These are phyloP conservation scores for Umbellularia californica DNA, from an alignment of 164 flowering plant genomes.

Conservation along the genomic window DNA sequence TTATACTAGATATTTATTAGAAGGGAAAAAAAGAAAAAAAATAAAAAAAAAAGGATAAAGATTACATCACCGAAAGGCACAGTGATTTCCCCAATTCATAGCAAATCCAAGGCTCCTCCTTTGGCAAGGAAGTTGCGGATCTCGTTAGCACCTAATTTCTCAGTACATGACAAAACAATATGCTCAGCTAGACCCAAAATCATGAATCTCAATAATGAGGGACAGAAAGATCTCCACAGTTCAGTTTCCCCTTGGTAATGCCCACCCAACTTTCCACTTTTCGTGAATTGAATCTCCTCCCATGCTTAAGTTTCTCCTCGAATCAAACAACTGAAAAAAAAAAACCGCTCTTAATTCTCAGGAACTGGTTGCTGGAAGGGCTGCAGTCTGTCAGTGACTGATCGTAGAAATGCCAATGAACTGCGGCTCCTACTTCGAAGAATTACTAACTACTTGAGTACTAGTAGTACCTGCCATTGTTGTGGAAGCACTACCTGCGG, in stretches of 20 bases:
- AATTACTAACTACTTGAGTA: neutral
- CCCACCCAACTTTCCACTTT: neutral
- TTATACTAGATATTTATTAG: neutral
- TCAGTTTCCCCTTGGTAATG: neutral
- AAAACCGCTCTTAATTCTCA: neutral
- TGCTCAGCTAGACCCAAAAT: neutral
- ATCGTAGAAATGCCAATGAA: neutral
- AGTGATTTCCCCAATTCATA: neutral
- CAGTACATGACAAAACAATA: neutral
- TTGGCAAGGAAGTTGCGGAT: neutral
- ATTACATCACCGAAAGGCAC: neutral
- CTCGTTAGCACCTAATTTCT: neutral
- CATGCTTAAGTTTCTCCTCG: neutral
- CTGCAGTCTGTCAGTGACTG: neutral
- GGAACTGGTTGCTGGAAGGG: neutral
- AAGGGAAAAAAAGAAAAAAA: too few species aligned
- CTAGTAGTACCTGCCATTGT: neutral
- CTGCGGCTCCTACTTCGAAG: slow-evolving; percentile 1
- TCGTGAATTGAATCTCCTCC: neutral
- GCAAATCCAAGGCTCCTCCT: neutral
- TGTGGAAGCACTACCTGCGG: neutral
- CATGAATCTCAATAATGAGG: neutral
- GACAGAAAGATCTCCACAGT: neutral
- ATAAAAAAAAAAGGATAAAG: neutral
- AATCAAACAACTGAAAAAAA: neutral